Percentiles rank a stretch among this genome's conserved stretches.
Conservation (phyloP, 2,329 filamentous ascomycete species). For the Venturia aucupariae region DNA sequence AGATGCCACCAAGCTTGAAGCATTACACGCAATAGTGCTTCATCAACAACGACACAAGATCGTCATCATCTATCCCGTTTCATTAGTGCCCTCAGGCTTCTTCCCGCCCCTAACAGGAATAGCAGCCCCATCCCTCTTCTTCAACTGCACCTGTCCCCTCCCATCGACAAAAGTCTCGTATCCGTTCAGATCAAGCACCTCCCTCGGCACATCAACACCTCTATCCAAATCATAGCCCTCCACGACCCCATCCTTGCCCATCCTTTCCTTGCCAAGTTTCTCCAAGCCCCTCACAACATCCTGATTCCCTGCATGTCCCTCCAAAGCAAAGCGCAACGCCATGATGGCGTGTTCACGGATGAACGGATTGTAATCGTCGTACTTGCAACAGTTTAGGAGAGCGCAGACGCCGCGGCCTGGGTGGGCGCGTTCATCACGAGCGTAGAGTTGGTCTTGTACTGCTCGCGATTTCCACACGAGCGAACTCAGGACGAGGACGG, state of each 20-base stretch:
- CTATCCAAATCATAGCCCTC: conserved; percentile 4
- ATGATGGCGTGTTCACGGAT: conserved; percentile 69
- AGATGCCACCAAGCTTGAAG: too few species aligned
- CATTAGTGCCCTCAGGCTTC: background rate
- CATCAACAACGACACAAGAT: too few species aligned
- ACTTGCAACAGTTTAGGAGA: conserved; percentile 78
- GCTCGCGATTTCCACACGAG: conserved; percentile 78
- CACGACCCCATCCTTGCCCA: background rate
- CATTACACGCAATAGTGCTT: background rate
- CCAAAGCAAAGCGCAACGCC: conserved; percentile 49
- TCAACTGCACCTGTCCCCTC: conserved; percentile 14
- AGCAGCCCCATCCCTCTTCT: conserved; percentile 8
- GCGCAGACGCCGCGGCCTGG: conserved; percentile 70
- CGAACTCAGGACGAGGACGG: conserved; percentile 80
- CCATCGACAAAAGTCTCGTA: conserved; percentile 16
- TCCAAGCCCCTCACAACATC: conserved; percentile 58
- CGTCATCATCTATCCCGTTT: background rate
- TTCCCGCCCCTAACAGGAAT: background rate
- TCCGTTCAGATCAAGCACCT: conserved; percentile 15
- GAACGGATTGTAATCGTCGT: conserved; percentile 89
- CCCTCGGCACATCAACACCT: conserved; percentile 14
- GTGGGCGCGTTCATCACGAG: conserved; percentile 27
- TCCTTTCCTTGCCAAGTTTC: conserved; percentile 2
- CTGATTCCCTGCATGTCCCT: conserved; percentile 64
- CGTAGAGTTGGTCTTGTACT: conserved; percentile 81